A percentile compares a stretch with the other conserved stretches of the same genome.
Evolutionary conservation across 179 eudicot genomes (phyloP).

Genomic region (Spinacia oleracea): DNA sequence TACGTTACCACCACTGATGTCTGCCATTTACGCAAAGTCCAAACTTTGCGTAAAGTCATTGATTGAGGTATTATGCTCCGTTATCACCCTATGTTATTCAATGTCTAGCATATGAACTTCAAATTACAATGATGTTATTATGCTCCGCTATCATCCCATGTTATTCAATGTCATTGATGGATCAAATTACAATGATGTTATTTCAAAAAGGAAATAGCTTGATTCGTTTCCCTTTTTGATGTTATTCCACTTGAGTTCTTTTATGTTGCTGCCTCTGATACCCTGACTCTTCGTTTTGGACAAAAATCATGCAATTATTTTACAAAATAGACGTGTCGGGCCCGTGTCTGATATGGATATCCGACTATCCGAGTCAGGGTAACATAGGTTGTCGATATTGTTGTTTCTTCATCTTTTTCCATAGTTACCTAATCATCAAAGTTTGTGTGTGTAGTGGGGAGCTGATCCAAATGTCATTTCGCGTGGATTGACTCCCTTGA

Average conservation of each 20-base stretch:
- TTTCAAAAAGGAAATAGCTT: neutral
- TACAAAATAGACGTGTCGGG: no score
- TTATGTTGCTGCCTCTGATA: no score
- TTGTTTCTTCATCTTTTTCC: neutral
- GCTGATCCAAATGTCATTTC: slow-evolving; percentile 10
- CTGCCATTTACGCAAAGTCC: slow-evolving; percentile 12
- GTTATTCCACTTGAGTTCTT: neutral
- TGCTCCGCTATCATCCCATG: no score
- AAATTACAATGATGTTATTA: no score
- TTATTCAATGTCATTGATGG: no score
- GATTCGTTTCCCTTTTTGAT: neutral
- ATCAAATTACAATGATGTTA: neutral
- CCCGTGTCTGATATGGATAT: no score
- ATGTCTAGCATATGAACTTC: neutral
- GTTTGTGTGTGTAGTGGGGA: slow-evolving; percentile 13
- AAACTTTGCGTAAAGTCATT: slow-evolving; percentile 12
- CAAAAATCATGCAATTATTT: no score
- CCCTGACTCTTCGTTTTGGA: no score
- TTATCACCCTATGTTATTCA: neutral
- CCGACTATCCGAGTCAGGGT: no score
- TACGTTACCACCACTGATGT: slow-evolving; percentile 6
- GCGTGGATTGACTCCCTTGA: neutral
- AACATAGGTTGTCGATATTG: no score
- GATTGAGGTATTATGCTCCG: slow-evolving; percentile 18
- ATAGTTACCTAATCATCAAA: neutral